Percentiles rank a stretch among this genome's conserved stretches.
Conservation (phyloP, 306 rosid genomes). For the Prunus davidiana region DNA sequence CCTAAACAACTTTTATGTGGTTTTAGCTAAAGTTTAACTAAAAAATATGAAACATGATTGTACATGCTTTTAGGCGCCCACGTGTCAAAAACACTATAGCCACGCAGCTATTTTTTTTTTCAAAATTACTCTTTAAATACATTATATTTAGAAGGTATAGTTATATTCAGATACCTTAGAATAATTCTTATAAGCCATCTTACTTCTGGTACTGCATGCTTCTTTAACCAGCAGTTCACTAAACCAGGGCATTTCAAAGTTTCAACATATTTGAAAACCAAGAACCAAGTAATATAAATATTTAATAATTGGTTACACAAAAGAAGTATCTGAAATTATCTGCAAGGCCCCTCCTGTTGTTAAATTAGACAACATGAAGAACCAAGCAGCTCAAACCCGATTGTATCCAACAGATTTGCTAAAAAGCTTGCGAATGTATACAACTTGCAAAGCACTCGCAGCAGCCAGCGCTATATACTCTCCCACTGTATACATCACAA, state of each 20-base stretch:
- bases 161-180: no score
- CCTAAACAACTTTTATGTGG: no score
- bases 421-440: constrained; percentile 88
- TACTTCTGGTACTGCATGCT: background rate
- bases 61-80: no score
- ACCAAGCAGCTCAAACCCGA: constrained; percentile 59
- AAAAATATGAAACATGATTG: no score
- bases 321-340: constrained; percentile 16
- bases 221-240: background rate
- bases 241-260: background rate
- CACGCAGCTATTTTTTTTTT: no score
- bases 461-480: constrained; percentile 76
- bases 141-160: no score
- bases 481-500: constrained; percentile 69
- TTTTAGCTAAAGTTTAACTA: no score
- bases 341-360: constrained; percentile 33
- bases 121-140: no score
- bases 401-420: constrained; percentile 91
- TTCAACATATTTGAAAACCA: constrained; percentile 3
- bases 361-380: constrained; percentile 23
- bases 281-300: constrained; percentile 14
- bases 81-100: no score
- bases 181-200: no score
- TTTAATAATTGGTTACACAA: constrained; percentile 25
- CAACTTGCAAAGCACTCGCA: constrained; percentile 68